Evolutionary conservation across 371 early-diverging fungal species (phyloP).

Genomic region (Syncephalastrum monosporum): DNA sequence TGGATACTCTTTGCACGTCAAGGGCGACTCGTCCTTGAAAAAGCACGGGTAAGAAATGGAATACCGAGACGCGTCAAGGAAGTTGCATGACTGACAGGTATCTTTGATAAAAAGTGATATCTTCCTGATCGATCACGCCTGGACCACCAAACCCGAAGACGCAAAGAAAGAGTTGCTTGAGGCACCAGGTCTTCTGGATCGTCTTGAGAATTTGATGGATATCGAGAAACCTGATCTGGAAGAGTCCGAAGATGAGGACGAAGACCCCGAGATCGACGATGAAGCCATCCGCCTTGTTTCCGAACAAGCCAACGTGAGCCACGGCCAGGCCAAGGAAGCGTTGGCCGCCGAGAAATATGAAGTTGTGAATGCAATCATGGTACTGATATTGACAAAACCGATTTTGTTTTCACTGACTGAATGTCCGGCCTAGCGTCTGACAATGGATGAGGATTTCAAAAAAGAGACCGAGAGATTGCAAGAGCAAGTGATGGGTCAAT

Average conservation of each 20-base stretch:
- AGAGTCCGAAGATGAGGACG: slow-evolving; percentile 37
- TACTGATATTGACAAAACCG: slow-evolving; percentile 11
- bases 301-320: slow-evolving; percentile 59
- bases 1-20: slow-evolving; percentile 58
- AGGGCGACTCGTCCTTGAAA: slow-evolving; percentile 45
- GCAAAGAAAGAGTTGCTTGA: slow-evolving; percentile 52
- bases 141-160: slow-evolving; percentile 67
- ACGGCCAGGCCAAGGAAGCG: slow-evolving; percentile 55
- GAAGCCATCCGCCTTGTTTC: slow-evolving; percentile 54
- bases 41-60: slow-evolving; percentile 46
- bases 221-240: slow-evolving; percentile 45
- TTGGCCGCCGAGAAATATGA: slow-evolving; percentile 60
- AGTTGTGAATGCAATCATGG: slow-evolving; percentile 67
- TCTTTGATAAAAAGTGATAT: slow-evolving; percentile 43
- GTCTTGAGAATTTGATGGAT: slow-evolving; percentile 64
- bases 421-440: slow-evolving; percentile 27
- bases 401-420: not conserved
- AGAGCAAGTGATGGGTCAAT: slow-evolving; percentile 42
- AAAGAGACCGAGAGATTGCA: slow-evolving; percentile 40
- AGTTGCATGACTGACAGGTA: not conserved
- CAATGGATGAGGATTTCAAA: slow-evolving; percentile 38
- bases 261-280: slow-evolving; percentile 35
- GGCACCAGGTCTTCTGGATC: slow-evolving; percentile 57
- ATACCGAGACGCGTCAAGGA: too few relatives aligned
- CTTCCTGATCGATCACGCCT: slow-evolving; percentile 70